Base-by-base conservation (phyloP, 2,329 filamentous ascomycete species). In the Bipolaris gigantea region DNA sequence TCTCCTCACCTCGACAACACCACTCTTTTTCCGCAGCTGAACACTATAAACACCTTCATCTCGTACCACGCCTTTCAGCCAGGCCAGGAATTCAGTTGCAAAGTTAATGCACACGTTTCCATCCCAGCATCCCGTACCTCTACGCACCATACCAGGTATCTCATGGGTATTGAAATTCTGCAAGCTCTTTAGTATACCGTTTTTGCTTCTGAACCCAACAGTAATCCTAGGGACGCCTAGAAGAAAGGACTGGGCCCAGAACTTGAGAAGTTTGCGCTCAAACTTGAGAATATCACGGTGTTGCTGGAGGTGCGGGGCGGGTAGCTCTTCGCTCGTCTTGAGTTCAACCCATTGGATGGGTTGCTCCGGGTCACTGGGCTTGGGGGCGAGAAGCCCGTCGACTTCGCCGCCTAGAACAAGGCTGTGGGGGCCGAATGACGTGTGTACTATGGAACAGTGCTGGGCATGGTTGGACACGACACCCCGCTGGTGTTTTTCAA, bases 241-340 rank as follows among this genome's bases (percentile, higher is more conserved):
- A 2, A 99, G 81, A 70, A 96, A 99, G 0, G 90, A 96, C 74
- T 97, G 94, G 13, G 93, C 90, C 94, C 94, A 99, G 76, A 93
- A 96, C 69, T 95, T 95, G 75, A 96, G 84, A 50, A 97, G 82
- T 73, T 97, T 97, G 44, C 89, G 85, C 75, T 97, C 90, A 71
- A 93, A 96, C 59, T 86, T 88, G 18, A 87, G 75, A 68, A 85
- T 81, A 66, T 94, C 89, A 42, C 85, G 82, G 1, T 87, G 81
- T 56, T 83, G 83, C 47, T 80, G 80, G 19, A 64, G 58, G 5
- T 69, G 65, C 3, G 56, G 57, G 2, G 63, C 61, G 2, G 66
- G 66, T 45, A 93, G 86, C 60, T 89, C 86, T 36, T 84, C 87
- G n/a, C 86, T 85, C 0, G 94, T 99, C 73, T 99, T 99, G 53